phyloP scores from a whole-genome alignment of 768 basidiomycete species.

The Lepiota brunneoincarnata region DNA sequence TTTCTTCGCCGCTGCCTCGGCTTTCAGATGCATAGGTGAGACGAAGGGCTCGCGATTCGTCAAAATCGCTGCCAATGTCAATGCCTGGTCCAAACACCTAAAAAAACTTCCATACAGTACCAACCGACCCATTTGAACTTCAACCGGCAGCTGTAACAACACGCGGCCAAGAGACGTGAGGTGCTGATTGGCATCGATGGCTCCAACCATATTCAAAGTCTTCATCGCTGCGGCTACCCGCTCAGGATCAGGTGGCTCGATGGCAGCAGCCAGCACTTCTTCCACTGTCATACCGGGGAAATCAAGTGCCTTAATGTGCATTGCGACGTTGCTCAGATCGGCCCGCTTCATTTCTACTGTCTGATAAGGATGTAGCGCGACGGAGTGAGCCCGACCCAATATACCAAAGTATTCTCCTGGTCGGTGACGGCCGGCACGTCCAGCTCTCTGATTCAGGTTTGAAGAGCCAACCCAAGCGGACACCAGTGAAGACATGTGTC shows the following conservation, averaged over 20 bases:
- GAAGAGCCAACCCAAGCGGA: conserved; percentile 90
- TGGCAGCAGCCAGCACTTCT: conserved; percentile 79
- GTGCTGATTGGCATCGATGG: conserved; percentile 70
- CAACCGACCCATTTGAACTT: conserved; percentile 85
- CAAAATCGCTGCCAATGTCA: conserved; percentile 90
- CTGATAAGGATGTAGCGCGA: conserved; percentile 71
- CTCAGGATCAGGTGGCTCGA: conserved; percentile 81
- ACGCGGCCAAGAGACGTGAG: conserved; percentile 87
- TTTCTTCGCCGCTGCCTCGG: conserved; percentile 69
- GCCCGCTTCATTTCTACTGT: conserved; percentile 94
- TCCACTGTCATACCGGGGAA: conserved; percentile 85
- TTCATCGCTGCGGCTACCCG: conserved; percentile 80
- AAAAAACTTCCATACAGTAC: conserved; percentile 91
- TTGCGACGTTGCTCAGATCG: conserved; percentile 88
- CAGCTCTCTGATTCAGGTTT: conserved; percentile 88
- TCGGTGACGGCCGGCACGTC: conserved; percentile 89
- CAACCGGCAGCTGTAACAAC: conserved; percentile 85
- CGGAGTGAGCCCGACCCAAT: conserved; percentile 59
- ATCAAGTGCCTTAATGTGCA: conserved; percentile 94
- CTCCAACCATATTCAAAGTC: conserved; percentile 81
- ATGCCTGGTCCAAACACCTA: conserved; percentile 82
- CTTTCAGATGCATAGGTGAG: conserved; percentile 73
- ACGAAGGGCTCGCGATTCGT: conserved; percentile 91
- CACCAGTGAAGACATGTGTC: conserved; percentile 85
- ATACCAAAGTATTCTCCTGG: conserved; percentile 91